Base-by-base conservation (phyloP, 83 land plant genomes). In the Thuja plicata region DNA sequence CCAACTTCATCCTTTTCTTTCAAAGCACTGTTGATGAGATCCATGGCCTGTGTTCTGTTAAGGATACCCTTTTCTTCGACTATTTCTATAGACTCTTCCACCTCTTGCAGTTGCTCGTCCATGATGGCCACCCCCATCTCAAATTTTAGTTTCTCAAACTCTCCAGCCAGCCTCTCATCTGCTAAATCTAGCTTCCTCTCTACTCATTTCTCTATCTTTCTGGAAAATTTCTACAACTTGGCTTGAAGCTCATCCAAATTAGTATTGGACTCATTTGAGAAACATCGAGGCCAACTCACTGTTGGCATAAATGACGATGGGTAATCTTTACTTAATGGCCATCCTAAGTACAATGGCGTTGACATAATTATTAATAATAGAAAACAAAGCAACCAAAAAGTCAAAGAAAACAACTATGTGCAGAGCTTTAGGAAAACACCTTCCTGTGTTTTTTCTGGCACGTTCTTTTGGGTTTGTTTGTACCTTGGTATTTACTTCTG, bases 71-170 rank as follows among this genome's bases (percentile, higher is more conserved):
- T 54, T 34, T 57, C 87, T 55, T 37, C 45, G 3, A 86, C 0
- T 38, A 35, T 54, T 35, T 52, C 37, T 71, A 86, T 5, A 37
- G 71, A 86, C 43, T 86, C 71, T 86, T 86, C 87, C 87, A 86
- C 41, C 71, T 55, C 87, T 35, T 57, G 45, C 40, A 86, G 17
- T 19, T 17, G 87, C 45, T 55, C 71, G 57, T 86, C 19, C 87
- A 57, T 57, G 43, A 86, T 57, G 37, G 54, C 54, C 41, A 52
- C 45, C 87, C 57, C 87, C 41, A 86, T 13, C 3, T 86, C 71
- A 46, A 38, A 37, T 16, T 86, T 86, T 52, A 86, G 6, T 11
- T 86, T 54, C 30, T 60, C 21, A 43, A 86, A 55, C 13, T 35
- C 35, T 52, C n/a, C 87, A 19, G 24, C 71, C 24, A 55, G 37